A percentile compares a stretch with the other conserved stretches of the same genome.
Evolutionary conservation across 495 filamentous ascomycete species (phyloP).

Genomic region (Chaetomium tenue): DNA sequence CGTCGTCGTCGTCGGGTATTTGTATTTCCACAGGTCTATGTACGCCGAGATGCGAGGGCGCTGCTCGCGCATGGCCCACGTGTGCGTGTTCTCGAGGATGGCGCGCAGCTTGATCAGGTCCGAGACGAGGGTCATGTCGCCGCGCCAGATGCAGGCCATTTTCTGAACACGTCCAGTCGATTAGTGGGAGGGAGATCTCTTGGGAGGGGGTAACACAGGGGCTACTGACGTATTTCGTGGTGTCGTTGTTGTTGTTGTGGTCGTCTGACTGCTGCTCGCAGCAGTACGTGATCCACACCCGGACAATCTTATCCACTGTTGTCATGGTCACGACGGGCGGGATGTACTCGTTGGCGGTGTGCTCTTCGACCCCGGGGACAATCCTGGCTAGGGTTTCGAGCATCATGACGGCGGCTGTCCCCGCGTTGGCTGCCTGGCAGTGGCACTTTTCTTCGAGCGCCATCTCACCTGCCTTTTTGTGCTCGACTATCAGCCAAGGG

Average conservation of each 20-base stretch:
- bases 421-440: slow-evolving; percentile 16
- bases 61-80: slow-evolving; percentile 2
- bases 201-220: too few relatives aligned
- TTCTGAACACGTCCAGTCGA: not conserved
- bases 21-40: slow-evolving; percentile 15
- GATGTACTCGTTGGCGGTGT: not conserved
- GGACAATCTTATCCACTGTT: not conserved
- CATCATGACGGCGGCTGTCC: slow-evolving; percentile 18
- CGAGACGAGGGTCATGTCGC: slow-evolving; percentile 11
- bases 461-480: not conserved
- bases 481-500: slow-evolving; percentile 14
- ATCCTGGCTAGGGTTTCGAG: not conserved
- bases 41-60: slow-evolving; percentile 5
- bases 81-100: slow-evolving; percentile 6
- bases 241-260: not conserved
- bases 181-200: too few relatives aligned
- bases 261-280: not conserved
- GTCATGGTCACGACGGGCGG: slow-evolving; percentile 16
- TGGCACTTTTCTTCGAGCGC: not conserved
- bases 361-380: not conserved
- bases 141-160: slow-evolving; percentile 17
- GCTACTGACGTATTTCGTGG: not conserved
- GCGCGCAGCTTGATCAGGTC: slow-evolving; percentile 7
- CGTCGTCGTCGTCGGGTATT: not conserved
- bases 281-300: slow-evolving; percentile 10